Base-by-base conservation (phyloP, 2,329 filamentous ascomycete species). In the Pestalotiopsis sp. region DNA sequence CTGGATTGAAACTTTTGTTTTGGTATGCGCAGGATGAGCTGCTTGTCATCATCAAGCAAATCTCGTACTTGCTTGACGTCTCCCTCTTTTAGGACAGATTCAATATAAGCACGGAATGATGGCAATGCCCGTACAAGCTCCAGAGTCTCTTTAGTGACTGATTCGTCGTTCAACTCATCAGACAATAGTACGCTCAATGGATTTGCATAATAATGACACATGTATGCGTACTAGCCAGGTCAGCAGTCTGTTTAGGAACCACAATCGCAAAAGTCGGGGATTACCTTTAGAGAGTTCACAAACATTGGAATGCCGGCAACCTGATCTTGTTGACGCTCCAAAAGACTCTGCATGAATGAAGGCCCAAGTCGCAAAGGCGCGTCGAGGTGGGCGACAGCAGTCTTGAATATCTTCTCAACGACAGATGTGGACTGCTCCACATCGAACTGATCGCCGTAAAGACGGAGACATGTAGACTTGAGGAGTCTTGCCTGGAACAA, bases 181-280 rank as follows among this genome's bases (percentile, higher is more conserved):
- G 81, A 80, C 11, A 90, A 79, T 41, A 95, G 84, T 3, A 93
- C 78, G 70, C 90, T 93, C 3, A 94, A 82, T 0, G 91, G 88
- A 73, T 94, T 95, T 52, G 91, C 92, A 73, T 93, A 95, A 75
- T 93, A 95, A 77, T 94, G 92, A 68, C 91, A 93, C 93, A 97
- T 95, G 76, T 94, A 94, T 1, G 91, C 89, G 80, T 95, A 96
- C 87, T 93, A 77, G 13, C 13, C 13, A 23, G 11, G 39, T 64
- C 23, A 64, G 62, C 17, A 36, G 17, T 14, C 9, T 63, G 13
- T 63, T 27, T 1, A 41, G 25, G 17, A n/a, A 9, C 13, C 36
- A 13, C n/a, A 17, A 2, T 25, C 9, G 3, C 20, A 3, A 52
- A n/a, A n/a, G 7, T n/a, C 17, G 45, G 45, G 45, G 63, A 66